Evolutionary conservation across 768 basidiomycete genomes (phyloP).

Genomic region (Boletus edulis): DNA sequence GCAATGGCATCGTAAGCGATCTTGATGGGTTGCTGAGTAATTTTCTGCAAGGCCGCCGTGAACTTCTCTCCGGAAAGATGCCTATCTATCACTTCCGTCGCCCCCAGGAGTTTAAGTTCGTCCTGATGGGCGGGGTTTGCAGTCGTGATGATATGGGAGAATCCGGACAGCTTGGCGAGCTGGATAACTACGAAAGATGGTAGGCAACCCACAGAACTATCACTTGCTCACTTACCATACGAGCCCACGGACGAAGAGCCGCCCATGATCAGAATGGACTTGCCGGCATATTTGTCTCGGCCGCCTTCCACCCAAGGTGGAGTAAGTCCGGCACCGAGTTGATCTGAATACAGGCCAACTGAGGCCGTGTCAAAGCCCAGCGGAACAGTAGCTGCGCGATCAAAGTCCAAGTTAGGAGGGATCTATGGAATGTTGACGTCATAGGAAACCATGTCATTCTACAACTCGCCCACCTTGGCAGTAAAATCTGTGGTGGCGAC

Average conservation of each 20-base stretch:
- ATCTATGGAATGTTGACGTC: conserved; percentile 32
- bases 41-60: conserved; percentile 22
- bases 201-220: not conserved
- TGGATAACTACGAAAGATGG: conserved; percentile 32
- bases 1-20: conserved; percentile 34
- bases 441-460: not conserved
- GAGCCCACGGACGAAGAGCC: conserved; percentile 49
- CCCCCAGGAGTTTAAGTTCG: conserved; percentile 37
- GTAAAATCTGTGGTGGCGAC: conserved; percentile 31
- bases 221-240: conserved; percentile 33
- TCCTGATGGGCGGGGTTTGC: conserved; percentile 32
- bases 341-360: conserved; percentile 42
- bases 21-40: conserved; percentile 19
- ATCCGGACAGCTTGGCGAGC: conserved; percentile 39
- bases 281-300: conserved; percentile 36
- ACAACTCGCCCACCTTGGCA: conserved; percentile 32
- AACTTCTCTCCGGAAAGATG: conserved; percentile 13
- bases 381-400: conserved; percentile 47
- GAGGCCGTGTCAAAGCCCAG: conserved; percentile 45
- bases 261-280: conserved; percentile 47
- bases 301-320: conserved; percentile 35
- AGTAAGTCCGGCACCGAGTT: conserved; percentile 38
- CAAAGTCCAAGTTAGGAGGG: conserved; percentile 42
- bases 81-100: conserved; percentile 40
- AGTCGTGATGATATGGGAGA: conserved; percentile 41